Evolutionary conservation across 192 early-diverging fungal species (phyloP).

Genomic region (Linnemannia elongata): DNA sequence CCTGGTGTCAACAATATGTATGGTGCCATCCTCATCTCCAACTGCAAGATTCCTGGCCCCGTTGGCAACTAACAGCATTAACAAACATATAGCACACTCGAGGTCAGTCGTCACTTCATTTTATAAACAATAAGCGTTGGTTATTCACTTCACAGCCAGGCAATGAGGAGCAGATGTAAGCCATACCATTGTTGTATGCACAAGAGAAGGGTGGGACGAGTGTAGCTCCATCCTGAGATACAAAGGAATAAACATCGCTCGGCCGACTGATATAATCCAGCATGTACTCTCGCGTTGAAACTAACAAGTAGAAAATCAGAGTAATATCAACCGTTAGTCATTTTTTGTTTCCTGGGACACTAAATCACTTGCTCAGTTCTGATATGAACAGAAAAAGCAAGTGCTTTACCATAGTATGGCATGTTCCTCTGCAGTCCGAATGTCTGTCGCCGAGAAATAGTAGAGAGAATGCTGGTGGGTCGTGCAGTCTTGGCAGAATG

Average conservation of each 20-base stretch:
- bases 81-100: background rate
- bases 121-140: background rate
- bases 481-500: constrained; percentile 24
- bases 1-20: constrained; percentile 72
- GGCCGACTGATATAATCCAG: constrained; percentile 42
- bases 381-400: background rate
- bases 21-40: constrained; percentile 75
- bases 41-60: constrained; percentile 74
- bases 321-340: background rate
- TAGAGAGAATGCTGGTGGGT: constrained; percentile 9
- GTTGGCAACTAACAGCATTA: constrained; percentile 50
- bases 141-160: background rate
- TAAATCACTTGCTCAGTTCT: background rate
- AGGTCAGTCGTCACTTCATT: background rate
- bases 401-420: constrained; percentile 28
- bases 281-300: constrained; percentile 34
- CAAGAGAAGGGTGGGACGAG: constrained; percentile 51
- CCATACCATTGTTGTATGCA: constrained; percentile 46
- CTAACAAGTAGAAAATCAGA: constrained; percentile 1
- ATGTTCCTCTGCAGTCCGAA: constrained; percentile 29
- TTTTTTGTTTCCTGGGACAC: background rate
- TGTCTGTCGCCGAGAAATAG: constrained; percentile 17
- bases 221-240: constrained; percentile 37
- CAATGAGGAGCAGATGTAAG: background rate
- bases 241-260: constrained; percentile 40